phyloP scores from a whole-genome alignment of 495 filamentous ascomycete species.

The Aspergillus saccharolyticus region DNA sequence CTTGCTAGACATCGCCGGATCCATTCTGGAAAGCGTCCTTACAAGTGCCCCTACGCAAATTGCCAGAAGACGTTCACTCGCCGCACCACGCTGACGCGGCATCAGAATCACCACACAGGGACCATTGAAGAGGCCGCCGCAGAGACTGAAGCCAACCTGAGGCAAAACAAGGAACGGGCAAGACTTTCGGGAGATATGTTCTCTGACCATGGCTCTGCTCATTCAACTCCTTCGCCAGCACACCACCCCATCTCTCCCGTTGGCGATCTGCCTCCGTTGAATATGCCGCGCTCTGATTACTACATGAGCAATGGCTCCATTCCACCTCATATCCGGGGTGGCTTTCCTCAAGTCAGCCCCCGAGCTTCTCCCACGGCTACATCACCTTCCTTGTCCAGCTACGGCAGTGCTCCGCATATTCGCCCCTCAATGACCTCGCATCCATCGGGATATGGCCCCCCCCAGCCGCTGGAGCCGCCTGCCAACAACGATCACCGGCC shows the following conservation, averaged over 20 bases:
- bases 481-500: constrained; percentile 67
- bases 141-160: constrained; percentile 78
- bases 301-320: constrained; percentile 66
- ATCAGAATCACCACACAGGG: constrained; percentile 93
- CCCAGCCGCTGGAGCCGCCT: constrained; percentile 83
- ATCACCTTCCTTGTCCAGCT: constrained; percentile 55
- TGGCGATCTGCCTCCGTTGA: constrained; percentile 67
- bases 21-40: constrained; percentile 92
- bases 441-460: constrained; percentile 72
- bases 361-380: constrained; percentile 61
- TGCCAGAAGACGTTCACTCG: constrained; percentile 99
- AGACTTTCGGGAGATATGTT: constrained; percentile 70
- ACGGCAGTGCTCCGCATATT: constrained; percentile 49
- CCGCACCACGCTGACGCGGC: constrained; percentile 87
- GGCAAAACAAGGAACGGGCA: constrained; percentile 50
- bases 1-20: constrained; percentile 90
- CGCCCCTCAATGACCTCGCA: constrained; percentile 74
- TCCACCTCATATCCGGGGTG: constrained; percentile 77
- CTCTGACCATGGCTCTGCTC: constrained; percentile 75
- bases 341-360: constrained; percentile 70
- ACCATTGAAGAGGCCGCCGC: constrained; percentile 91
- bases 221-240: constrained; percentile 82
- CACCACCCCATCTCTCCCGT: constrained; percentile 73
- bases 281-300: constrained; percentile 68
- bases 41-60: constrained; percentile 95